Evolutionary conservation across 2,329 filamentous ascomycete genomes (phyloP).

Genomic region (Beauveria bassiana): DNA sequence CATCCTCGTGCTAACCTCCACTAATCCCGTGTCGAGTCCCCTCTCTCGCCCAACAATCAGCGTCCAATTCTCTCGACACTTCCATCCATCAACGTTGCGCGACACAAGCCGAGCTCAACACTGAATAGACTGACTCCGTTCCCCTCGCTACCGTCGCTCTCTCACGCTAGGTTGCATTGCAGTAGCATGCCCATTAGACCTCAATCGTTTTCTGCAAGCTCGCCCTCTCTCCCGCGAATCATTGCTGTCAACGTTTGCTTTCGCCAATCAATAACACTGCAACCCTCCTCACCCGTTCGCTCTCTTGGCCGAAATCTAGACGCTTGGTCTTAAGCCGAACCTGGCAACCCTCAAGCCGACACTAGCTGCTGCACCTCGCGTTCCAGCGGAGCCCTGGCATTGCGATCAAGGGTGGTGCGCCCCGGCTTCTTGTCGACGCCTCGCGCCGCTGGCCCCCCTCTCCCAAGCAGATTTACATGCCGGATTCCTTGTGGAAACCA

Average conservation of each 20-base stretch:
- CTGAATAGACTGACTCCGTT: not conserved
- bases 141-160: not conserved
- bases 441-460: not conserved
- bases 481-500: not conserved
- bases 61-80: not conserved
- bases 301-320: not conserved
- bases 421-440: constrained; percentile 2
- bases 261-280: not conserved
- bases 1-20: not conserved
- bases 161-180: not conserved
- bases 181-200: not conserved
- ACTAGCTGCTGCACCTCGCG: constrained; percentile 2
- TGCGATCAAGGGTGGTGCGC: constrained; percentile 11
- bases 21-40: not conserved
- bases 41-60: not conserved
- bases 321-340: not conserved
- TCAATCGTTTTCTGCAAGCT: not conserved
- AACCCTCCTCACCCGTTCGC: not conserved
- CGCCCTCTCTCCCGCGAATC: not conserved
- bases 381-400: constrained; percentile 23
- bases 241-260: not conserved
- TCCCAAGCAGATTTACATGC: not conserved
- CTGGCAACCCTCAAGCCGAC: not conserved
- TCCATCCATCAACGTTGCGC: not conserved
- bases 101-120: not conserved